These are phyloP conservation scores for Dipodascus geniculatus DNA, from an alignment of 805 yeast genomes.

Conservation along the genomic window DNA sequence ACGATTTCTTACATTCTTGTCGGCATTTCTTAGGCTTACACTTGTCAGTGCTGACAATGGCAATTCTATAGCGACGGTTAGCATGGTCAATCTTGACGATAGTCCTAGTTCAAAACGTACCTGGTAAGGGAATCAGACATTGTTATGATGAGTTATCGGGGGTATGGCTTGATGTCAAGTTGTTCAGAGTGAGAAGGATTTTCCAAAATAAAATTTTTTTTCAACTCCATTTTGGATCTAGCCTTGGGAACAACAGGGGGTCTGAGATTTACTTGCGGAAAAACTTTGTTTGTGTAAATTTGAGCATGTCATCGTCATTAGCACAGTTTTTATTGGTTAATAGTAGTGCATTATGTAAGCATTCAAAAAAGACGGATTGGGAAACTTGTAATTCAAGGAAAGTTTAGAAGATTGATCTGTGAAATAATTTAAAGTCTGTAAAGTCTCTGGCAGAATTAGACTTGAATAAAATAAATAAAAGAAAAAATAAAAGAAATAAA, in stretches of 20 bases:
- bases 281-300: background rate
- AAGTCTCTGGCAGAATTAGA: no score
- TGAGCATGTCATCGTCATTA: background rate
- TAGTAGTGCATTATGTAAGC: background rate
- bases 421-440: no score
- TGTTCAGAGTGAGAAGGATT: background rate
- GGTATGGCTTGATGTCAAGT: background rate
- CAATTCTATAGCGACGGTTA: conserved; percentile 46
- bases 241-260: background rate
- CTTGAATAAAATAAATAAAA: no score
- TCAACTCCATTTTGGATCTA: background rate
- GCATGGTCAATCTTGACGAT: background rate
- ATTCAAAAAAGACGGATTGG: background rate
- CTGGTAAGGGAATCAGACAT: background rate
- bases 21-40: conserved; percentile 98
- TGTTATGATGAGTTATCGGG: background rate
- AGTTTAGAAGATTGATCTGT: no score
- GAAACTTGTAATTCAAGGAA: no score
- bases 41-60: conserved; percentile 86
- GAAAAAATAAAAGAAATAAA: no score
- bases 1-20: conserved; percentile 92
- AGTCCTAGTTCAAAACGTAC: background rate
- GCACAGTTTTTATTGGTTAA: background rate
- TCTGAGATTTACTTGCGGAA: background rate
- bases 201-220: background rate